These are phyloP conservation scores for Albizia julibrissin DNA, from an alignment of 306 rosid species.

Conservation along the genomic window DNA sequence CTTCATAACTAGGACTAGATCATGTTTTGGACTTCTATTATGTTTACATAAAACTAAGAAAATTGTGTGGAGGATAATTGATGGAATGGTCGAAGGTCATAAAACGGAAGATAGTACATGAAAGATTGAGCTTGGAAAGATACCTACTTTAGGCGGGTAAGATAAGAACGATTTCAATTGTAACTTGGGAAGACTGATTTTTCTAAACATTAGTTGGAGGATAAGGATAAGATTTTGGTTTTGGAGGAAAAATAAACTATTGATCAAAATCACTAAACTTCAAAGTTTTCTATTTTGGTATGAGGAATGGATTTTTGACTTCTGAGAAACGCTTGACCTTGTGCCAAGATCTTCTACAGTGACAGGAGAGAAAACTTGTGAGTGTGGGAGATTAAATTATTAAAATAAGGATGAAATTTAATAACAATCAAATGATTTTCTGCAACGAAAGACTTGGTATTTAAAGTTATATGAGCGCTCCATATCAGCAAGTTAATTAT, in stretches of 20 bases:
- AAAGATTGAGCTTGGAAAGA: neutral
- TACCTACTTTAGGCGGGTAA: neutral
- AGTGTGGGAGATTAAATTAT: neutral
- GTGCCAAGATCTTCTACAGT: neutral
- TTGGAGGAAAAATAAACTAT: neutral
- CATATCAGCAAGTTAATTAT: too few relatives aligned
- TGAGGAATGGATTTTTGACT: neutral
- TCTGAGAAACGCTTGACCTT: neutral
- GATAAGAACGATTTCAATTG: neutral
- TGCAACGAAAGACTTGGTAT: neutral
- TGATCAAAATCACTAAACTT: neutral
- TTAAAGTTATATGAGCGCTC: too few relatives aligned
- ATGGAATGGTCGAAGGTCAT: neutral
- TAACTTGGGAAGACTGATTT: neutral
- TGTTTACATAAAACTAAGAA: neutral
- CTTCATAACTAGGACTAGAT: neutral
- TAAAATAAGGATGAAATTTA: neutral
- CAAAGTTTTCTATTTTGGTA: neutral
- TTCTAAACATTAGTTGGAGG: neutral
- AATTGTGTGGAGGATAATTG: neutral
- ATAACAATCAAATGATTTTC: neutral
- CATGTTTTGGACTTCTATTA: neutral
- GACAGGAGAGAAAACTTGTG: neutral
- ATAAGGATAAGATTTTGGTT: neutral
- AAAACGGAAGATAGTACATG: neutral